Conservation (phyloP, 176 grass and related monocot species). For the Phoenix dactylifera region DNA sequence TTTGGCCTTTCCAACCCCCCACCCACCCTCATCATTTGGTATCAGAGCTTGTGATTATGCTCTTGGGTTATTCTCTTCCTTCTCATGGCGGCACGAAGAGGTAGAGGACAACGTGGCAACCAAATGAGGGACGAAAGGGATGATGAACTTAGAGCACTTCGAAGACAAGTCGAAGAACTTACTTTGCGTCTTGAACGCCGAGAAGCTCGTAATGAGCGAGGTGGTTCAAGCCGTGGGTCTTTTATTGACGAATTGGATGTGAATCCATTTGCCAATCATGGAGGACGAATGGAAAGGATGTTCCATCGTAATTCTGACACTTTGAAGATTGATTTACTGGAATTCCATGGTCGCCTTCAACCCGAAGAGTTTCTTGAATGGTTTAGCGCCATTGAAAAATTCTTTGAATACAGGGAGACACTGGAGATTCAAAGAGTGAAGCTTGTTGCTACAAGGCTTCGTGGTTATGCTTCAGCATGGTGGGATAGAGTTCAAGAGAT, state of each 20-base stretch:
- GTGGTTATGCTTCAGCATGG: background rate
- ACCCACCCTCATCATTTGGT: background rate
- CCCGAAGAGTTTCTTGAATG: background rate
- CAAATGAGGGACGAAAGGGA: background rate
- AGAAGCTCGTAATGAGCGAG: background rate
- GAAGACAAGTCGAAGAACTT: background rate
- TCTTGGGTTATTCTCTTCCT: background rate
- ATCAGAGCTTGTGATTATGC: background rate
- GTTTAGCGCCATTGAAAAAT: background rate
- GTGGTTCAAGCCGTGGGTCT: background rate
- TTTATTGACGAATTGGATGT: background rate
- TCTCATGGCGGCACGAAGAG: background rate
- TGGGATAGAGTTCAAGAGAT: background rate
- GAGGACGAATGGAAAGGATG: no score
- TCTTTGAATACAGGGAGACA: background rate
- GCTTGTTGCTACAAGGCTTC: background rate
- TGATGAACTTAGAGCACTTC: background rate
- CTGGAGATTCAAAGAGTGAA: background rate
- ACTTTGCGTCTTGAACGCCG: background rate
- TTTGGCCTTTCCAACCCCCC: no score
- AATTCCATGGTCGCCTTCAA: background rate
- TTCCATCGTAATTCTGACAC: background rate
- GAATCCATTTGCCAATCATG: background rate
- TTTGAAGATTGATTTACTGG: background rate
- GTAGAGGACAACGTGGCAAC: background rate